Conservation (phyloP, 495 filamentous ascomycete genomes). For the Hypomontagnella submonticulosa region DNA sequence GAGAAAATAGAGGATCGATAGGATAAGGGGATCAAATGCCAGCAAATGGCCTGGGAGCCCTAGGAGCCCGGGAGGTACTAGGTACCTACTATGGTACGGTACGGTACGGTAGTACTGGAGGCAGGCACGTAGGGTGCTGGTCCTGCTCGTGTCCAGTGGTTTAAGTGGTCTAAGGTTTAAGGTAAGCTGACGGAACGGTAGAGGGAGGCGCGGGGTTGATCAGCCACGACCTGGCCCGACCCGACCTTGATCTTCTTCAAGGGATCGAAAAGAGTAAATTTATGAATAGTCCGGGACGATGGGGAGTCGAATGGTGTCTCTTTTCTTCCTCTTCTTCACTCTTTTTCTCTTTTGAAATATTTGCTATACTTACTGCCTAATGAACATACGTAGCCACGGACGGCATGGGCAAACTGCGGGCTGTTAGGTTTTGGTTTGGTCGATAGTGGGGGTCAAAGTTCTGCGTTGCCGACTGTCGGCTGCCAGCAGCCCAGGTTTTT, state of each 20-base stretch:
- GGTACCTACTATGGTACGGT: too few species aligned
- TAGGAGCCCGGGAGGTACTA: too few species aligned
- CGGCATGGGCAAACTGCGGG: slow-evolving; percentile 25
- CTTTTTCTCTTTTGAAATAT: neutral
- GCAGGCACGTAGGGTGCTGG: too few species aligned
- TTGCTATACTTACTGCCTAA: slow-evolving; percentile 20
- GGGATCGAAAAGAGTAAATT: slow-evolving; percentile 4
- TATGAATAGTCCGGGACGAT: neutral
- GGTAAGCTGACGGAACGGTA: slow-evolving; percentile 26
- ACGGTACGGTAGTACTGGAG: too few species aligned
- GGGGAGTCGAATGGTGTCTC: neutral
- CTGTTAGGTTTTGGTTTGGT: slow-evolving; percentile 19
- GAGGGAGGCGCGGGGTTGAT: slow-evolving; percentile 26
- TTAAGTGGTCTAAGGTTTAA: neutral
- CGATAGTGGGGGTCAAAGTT: slow-evolving; percentile 31
- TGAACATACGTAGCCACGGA: neutral
- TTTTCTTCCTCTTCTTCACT: slow-evolving; percentile 13
- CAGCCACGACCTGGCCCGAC: neutral
- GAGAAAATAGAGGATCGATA: slow-evolving; percentile 9
- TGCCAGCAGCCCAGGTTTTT: slow-evolving; percentile 18
- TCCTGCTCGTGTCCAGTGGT: too few species aligned
- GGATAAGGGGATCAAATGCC: slow-evolving; percentile 15
- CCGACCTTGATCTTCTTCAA: neutral
- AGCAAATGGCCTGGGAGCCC: slow-evolving; percentile 3
- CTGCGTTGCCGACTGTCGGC: slow-evolving; percentile 36